Evolutionary conservation across 345 rosid species (phyloP).

Genomic region (Streptanthus diversifolius): DNA sequence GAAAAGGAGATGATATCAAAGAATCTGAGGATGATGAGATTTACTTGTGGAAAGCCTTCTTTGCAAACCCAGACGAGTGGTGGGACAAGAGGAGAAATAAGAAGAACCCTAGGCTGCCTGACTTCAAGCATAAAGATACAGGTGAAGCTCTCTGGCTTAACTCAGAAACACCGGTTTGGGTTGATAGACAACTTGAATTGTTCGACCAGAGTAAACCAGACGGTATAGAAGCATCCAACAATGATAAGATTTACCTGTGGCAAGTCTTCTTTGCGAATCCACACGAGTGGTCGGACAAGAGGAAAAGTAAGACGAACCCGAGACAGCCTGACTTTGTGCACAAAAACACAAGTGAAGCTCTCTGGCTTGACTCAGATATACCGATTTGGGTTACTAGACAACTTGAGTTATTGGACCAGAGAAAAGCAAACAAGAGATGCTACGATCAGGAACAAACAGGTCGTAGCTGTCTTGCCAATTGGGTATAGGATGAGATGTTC

Average conservation of each 20-base stretch:
- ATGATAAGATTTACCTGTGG: slow-evolving; percentile 52
- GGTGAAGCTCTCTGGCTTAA: slow-evolving; percentile 65
- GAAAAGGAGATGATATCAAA: slow-evolving; percentile 16
- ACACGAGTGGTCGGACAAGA: slow-evolving; percentile 81
- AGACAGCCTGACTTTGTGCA: slow-evolving; percentile 69
- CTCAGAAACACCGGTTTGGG: slow-evolving; percentile 61
- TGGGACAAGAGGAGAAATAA: slow-evolving; percentile 68
- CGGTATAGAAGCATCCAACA: neutral
- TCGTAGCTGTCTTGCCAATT: slow-evolving; percentile 33
- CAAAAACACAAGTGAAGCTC: slow-evolving; percentile 64
- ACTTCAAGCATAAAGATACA: slow-evolving; percentile 71
- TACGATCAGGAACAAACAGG: slow-evolving; percentile 17
- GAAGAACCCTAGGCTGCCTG: slow-evolving; percentile 47
- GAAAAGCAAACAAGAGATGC: slow-evolving; percentile 31
- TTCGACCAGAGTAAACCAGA: slow-evolving; percentile 34
- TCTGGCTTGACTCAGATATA: slow-evolving; percentile 51
- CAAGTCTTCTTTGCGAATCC: slow-evolving; percentile 67
- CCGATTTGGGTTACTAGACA: slow-evolving; percentile 69
- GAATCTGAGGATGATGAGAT: slow-evolving; percentile 14
- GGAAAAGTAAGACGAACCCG: slow-evolving; percentile 49
- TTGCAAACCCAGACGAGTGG: slow-evolving; percentile 66
- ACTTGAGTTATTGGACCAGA: slow-evolving; percentile 54
- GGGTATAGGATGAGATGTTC: slow-evolving; percentile 42
- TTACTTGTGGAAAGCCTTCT: slow-evolving; percentile 70
- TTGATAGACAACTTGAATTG: slow-evolving; percentile 46